Evolutionary conservation across 2,329 filamentous ascomycete genomes (phyloP).

Genomic region (Hirsutella rhossiliensis): DNA sequence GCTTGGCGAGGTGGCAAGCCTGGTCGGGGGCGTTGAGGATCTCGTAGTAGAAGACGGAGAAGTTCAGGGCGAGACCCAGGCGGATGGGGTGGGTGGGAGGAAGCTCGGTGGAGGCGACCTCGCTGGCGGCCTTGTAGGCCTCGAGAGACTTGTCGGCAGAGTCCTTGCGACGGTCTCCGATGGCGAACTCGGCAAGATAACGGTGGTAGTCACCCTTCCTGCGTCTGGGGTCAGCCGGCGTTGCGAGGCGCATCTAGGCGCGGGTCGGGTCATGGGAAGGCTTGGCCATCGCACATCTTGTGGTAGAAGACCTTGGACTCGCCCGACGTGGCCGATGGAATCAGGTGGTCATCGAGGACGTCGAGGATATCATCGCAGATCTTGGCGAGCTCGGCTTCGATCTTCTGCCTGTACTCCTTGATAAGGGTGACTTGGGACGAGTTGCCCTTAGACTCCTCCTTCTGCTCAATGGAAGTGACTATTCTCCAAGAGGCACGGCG

Average conservation of each 20-base stretch:
- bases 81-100: conserved; percentile 97
- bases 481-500: conserved; percentile 97
- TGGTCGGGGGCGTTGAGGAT: conserved; percentile 97
- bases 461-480: conserved; percentile 96
- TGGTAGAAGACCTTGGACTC: conserved; percentile 99
- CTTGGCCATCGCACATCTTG: conserved; percentile 62
- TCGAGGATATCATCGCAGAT: conserved; percentile 97
- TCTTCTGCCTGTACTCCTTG: conserved; percentile 98
- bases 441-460: conserved; percentile 99
- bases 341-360: conserved; percentile 86
- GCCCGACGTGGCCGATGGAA: conserved; percentile 85
- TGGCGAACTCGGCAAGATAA: conserved; percentile 93
- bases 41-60: conserved; percentile 99
- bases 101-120: conserved; percentile 94
- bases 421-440: conserved; percentile 80
- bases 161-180: conserved; percentile 88
- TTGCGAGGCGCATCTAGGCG: not conserved
- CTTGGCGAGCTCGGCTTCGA: conserved; percentile 90
- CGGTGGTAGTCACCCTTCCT: conserved; percentile 99
- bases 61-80: conserved; percentile 94
- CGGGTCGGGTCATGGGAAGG: conserved; percentile 18
- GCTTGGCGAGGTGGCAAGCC: conserved; percentile 97
- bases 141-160: conserved; percentile 90
- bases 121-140: conserved; percentile 94
- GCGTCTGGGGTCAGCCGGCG: conserved; percentile 9